A percentile compares a stretch with the other conserved stretches of the same genome.
phyloP scores from a whole-genome alignment of 179 eudicot species.

The Spergularia azorica region DNA sequence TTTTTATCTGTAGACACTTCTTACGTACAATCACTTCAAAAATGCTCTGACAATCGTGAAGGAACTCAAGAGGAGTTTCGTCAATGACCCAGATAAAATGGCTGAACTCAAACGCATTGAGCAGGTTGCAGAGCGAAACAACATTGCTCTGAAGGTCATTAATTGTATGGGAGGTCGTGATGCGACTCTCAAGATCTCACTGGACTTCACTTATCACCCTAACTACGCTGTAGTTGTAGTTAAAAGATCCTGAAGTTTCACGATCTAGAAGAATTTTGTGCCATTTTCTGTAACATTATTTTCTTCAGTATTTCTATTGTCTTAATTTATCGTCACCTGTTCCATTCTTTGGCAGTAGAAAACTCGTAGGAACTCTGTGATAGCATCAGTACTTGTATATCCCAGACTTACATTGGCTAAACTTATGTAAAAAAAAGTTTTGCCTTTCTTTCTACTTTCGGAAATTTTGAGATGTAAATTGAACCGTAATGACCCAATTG shows the following conservation, averaged over 20 bases:
- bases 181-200: conserved; percentile 66
- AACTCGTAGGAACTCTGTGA: not conserved
- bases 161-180: conserved; percentile 67
- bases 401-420: too few species aligned
- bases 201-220: conserved; percentile 85
- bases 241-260: conserved; percentile 60
- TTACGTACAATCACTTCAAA: conserved; percentile 66
- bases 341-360: conserved; percentile 3
- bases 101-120: conserved; percentile 77
- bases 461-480: not conserved
- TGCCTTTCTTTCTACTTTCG: not conserved
- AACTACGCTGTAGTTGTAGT: conserved; percentile 82
- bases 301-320: not conserved
- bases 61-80: conserved; percentile 65
- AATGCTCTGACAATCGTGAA: conserved; percentile 85
- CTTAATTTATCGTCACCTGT: not conserved
- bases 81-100: conserved; percentile 59
- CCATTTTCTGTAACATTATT: conserved; percentile 27
- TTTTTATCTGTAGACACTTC: conserved; percentile 49
- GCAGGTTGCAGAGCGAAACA: conserved; percentile 93
- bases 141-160: conserved; percentile 73
- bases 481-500: too few species aligned
- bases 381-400: not conserved
- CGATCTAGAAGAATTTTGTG: conserved; percentile 38
- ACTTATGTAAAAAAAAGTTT: not conserved